Evolutionary conservation across 2,329 filamentous ascomycete species (phyloP).

Genomic region (Calonectria hawksworthii): DNA sequence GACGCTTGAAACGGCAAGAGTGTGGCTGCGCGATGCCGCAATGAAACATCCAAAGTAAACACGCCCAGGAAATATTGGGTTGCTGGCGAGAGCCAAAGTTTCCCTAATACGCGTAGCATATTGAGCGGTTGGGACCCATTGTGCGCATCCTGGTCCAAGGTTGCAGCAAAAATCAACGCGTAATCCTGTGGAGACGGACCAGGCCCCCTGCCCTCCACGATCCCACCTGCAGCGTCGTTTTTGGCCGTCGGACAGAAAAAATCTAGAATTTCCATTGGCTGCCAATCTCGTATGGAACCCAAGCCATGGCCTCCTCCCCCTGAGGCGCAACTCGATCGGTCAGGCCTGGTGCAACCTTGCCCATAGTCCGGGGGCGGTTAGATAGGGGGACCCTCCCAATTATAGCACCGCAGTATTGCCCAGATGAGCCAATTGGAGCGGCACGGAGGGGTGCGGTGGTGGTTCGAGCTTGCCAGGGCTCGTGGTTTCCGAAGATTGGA

Average conservation of each 20-base stretch:
- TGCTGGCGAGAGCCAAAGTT: not conserved
- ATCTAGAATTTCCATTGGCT: not conserved
- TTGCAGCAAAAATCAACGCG: conserved; percentile 12
- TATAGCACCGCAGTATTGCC: not conserved
- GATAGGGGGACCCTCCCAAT: not conserved
- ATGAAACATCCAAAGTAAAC: not conserved
- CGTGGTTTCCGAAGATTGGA: not conserved
- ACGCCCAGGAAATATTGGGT: not conserved
- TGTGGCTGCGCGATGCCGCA: not conserved
- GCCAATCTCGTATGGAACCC: no score
- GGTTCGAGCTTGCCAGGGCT: not conserved
- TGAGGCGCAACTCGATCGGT: not conserved
- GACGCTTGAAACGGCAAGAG: conserved; percentile 8
- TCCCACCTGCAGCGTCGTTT: not conserved
- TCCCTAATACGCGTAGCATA: not conserved
- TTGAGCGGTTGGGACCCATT: not conserved
- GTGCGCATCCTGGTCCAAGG: not conserved
- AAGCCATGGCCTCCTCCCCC: not conserved
- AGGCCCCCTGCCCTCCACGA: not conserved
- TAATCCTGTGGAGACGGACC: conserved; percentile 7
- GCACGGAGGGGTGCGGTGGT: not conserved
- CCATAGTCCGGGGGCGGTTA: not conserved
- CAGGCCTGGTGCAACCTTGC: not conserved
- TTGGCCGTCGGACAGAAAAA: conserved; percentile 4
- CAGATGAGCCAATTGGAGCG: not conserved